Conservation (phyloP, 768 basidiomycete genomes). For the Lactifluus piperatus region DNA sequence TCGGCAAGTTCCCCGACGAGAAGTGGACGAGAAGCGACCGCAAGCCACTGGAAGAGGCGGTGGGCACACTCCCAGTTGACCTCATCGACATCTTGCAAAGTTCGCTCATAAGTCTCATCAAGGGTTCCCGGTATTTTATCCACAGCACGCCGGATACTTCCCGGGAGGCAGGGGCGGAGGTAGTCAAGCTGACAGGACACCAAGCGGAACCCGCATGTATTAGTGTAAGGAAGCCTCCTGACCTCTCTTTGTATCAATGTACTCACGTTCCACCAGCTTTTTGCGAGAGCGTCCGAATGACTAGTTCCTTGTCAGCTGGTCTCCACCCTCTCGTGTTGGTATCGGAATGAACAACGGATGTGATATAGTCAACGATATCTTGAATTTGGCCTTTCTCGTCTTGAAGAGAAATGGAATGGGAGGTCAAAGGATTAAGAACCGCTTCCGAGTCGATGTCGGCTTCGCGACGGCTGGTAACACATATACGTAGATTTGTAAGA, state of each 20-base stretch:
- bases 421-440: neutral
- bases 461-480: neutral
- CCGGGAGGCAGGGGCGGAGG: too few species aligned
- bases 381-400: neutral
- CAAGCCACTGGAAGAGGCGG: neutral
- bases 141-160: too few species aligned
- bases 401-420: neutral
- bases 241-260: too few species aligned
- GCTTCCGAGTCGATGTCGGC: neutral
- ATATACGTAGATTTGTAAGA: neutral
- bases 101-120: too few species aligned
- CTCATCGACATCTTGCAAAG: too few species aligned
- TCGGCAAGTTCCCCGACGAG: neutral
- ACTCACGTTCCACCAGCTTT: neutral
- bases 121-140: too few species aligned
- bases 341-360: neutral
- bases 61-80: neutral
- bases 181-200: too few species aligned
- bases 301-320: neutral
- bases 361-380: neutral
- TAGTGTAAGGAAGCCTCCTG: too few species aligned
- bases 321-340: neutral
- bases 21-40: too few species aligned
- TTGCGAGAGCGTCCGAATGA: neutral
- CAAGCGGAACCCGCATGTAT: too few species aligned